Conservation (phyloP, 2,329 filamentous ascomycete species). For the Fusarium goolgardi region DNA sequence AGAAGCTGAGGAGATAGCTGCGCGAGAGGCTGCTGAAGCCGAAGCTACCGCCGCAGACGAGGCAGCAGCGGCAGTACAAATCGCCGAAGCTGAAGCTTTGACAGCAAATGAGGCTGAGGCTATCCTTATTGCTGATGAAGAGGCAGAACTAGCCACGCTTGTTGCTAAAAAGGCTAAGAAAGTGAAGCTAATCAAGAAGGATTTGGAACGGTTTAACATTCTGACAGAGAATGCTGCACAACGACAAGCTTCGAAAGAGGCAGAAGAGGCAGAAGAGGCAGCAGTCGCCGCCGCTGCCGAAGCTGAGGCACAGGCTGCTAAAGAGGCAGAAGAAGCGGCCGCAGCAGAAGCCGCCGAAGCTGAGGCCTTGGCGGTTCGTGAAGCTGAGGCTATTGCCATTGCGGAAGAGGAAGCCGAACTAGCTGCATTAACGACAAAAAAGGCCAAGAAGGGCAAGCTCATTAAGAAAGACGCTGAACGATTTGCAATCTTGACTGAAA, state of each 20-base stretch:
- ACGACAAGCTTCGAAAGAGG: constrained; percentile 37
- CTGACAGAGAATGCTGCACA: constrained; percentile 40
- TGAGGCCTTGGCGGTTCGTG: constrained; percentile 32
- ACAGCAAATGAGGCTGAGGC: constrained; percentile 36
- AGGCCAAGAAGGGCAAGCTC: constrained; percentile 36
- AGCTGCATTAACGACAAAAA: constrained; percentile 26
- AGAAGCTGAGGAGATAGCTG: constrained; percentile 41
- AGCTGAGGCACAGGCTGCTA: constrained; percentile 32
- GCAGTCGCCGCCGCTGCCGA: constrained; percentile 30
- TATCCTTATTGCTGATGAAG: constrained; percentile 34
- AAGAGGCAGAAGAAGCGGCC: constrained; percentile 47
- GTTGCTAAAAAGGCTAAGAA: constrained; percentile 40
- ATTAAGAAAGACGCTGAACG: constrained; percentile 34
- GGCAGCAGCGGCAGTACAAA: constrained; percentile 27
- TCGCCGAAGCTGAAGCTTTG: constrained; percentile 28
- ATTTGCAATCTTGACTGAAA: constrained; percentile 30
- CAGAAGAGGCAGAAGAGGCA: constrained; percentile 45
- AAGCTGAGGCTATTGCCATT: constrained; percentile 20
- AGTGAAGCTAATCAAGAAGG: constrained; percentile 42
- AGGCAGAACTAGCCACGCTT: constrained; percentile 40
- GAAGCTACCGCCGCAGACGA: constrained; percentile 27
- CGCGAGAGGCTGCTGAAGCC: constrained; percentile 37
- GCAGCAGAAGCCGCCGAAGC: constrained; percentile 30
- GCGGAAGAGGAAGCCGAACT: constrained; percentile 39
- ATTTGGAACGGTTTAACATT: constrained; percentile 39